A percentile compares a stretch with the other conserved stretches of the same genome.
Conservation (phyloP, 176 grass and related monocot genomes). For the Ananas comosus region DNA sequence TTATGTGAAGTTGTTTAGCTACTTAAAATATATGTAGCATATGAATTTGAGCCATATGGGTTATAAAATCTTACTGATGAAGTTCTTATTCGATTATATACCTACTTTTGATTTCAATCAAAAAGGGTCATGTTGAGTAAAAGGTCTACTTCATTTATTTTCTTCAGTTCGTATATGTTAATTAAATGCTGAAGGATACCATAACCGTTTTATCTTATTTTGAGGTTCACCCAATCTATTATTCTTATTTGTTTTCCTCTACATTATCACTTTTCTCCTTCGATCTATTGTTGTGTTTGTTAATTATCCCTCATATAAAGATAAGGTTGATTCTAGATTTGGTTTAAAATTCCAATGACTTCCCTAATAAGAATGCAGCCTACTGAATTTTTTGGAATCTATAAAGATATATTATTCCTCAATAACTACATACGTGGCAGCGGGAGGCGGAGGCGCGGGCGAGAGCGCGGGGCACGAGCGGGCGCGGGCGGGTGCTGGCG, state of each 20-base stretch:
- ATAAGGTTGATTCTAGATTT: no score
- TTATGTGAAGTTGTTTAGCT: background rate
- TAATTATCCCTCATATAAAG: no score
- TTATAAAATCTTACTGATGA: background rate
- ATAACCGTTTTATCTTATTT: background rate
- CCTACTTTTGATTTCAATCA: background rate
- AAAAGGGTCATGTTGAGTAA: background rate
- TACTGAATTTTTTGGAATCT: no score
- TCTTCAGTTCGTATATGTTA: background rate
- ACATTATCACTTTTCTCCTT: background rate
- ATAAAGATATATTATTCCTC: no score
- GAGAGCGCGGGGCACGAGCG: no score
- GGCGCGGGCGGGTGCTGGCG: no score
- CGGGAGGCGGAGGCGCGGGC: no score
- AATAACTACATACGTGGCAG: no score
- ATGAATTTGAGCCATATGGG: background rate
- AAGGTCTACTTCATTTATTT: background rate
- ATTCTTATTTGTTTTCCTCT: background rate
- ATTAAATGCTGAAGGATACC: no score
- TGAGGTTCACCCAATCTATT: slow-evolving; percentile 1
- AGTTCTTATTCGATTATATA: background rate
- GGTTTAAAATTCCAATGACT: no score
- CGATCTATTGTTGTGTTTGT: background rate
- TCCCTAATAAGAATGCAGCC: no score
- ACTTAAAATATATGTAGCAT: background rate